These are phyloP conservation scores for Nothophytophthora sp. DNA, from an alignment of 352 stramenopile species.

Conservation along the genomic window DNA sequence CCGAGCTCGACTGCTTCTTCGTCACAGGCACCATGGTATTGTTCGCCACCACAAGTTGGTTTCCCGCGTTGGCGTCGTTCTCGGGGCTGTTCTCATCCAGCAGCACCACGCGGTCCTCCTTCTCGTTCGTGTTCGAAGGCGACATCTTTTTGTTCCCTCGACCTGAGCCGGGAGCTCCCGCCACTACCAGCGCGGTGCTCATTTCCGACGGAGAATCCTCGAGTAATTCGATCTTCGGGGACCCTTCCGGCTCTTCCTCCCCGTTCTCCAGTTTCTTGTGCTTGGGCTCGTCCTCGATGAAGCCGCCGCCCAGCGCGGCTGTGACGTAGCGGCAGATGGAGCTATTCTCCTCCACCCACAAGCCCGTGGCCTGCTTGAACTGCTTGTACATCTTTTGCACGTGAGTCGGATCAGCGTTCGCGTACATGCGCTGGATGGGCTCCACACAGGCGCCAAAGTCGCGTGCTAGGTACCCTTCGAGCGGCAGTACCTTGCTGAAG, in stretches of 20 bases:
- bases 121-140: slow-evolving; percentile 5
- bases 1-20: slow-evolving; percentile 33
- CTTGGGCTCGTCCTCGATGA: slow-evolving; percentile 54
- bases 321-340: slow-evolving; percentile 80
- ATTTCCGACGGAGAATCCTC: slow-evolving; percentile 27
- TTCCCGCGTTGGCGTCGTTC: slow-evolving; percentile 35
- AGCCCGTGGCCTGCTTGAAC: slow-evolving; percentile 79
- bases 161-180: slow-evolving; percentile 3
- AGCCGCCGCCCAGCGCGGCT: slow-evolving; percentile 60
- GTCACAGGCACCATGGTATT: slow-evolving; percentile 18
- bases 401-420: slow-evolving; percentile 73
- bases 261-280: slow-evolving; percentile 38
- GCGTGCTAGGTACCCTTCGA: slow-evolving; percentile 83
- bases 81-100: slow-evolving; percentile 39
- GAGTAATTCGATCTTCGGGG: slow-evolving; percentile 44
- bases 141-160: slow-evolving; percentile 15
- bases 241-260: slow-evolving; percentile 29
- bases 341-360: slow-evolving; percentile 88
- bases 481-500: slow-evolving; percentile 81
- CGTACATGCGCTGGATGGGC: slow-evolving; percentile 87
- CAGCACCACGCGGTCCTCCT: slow-evolving; percentile 30
- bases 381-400: slow-evolving; percentile 89
- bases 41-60: slow-evolving; percentile 46
- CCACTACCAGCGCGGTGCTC: slow-evolving; percentile 41
- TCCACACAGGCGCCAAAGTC: slow-evolving; percentile 85